A percentile compares a stretch with the other conserved stretches of the same genome.
These are phyloP conservation scores for Phtheirospermum japonicum DNA, from an alignment of 257 asterid genomes.

Conservation along the genomic window DNA sequence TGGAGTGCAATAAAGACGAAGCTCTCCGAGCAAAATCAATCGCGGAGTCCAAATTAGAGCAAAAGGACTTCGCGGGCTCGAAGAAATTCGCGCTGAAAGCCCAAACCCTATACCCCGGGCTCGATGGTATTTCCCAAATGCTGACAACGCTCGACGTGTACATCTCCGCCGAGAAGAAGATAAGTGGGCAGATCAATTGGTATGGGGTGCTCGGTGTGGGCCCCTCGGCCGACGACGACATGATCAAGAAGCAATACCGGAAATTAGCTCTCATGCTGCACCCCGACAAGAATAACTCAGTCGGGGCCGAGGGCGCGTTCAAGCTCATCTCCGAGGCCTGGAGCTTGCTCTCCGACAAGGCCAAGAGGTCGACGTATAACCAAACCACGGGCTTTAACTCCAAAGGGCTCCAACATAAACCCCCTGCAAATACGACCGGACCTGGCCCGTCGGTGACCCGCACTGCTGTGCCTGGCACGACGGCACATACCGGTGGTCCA, in stretches of 20 bases:
- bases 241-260: constrained; percentile 58
- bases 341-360: constrained; percentile 55
- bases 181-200: constrained; percentile 68
- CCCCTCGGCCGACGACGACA: constrained; percentile 58
- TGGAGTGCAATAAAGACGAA: constrained; percentile 78
- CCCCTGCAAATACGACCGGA: constrained; percentile 24
- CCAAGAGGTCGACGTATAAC: constrained; percentile 59
- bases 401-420: constrained; percentile 39
- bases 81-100: constrained; percentile 55
- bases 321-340: constrained; percentile 68
- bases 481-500: constrained; percentile 4
- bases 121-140: constrained; percentile 60
- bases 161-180: constrained; percentile 52
- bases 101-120: constrained; percentile 46
- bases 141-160: constrained; percentile 59
- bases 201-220: constrained; percentile 59
- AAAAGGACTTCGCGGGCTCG: constrained; percentile 47
- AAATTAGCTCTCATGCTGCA: constrained; percentile 75
- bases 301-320: constrained; percentile 80
- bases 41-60: constrained; percentile 51
- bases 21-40: constrained; percentile 53
- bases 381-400: constrained; percentile 38
- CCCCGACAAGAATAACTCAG: constrained; percentile 70
- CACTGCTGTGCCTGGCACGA: too few species aligned
- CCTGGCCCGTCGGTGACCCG: neutral